Base-by-base conservation (phyloP, 768 basidiomycete species). In the Russula olivacea region DNA sequence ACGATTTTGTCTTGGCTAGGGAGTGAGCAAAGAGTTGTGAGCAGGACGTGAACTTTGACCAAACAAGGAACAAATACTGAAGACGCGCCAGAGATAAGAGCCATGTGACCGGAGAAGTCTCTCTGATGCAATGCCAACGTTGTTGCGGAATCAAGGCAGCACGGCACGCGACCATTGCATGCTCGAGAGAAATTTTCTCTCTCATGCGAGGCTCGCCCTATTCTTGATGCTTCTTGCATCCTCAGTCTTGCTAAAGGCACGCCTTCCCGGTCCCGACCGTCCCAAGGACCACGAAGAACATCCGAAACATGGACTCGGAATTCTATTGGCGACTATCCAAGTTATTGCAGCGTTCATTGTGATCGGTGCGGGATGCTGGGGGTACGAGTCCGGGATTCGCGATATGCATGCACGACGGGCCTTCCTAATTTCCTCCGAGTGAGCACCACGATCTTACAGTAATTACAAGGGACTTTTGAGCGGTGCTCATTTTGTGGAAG, bases 81-180 rank as follows among this genome's bases (percentile, higher is more conserved):
- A 28, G 48, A 60, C 63, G 63, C 59, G 63, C 2, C 17, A 0
- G 38, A 10, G 32, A 19, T 1, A 17, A 11, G 17, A 21, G 54
- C 59, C 62, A 63, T 54, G 62, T 63, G 62, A 58, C 52, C 14
- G 1, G 52, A 32, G 30, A 32, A 5, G 14, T 2, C 2, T 9
- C 12, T 36, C 17, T 40, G 49, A 34, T 9, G 28, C 28, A 19
- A 71, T 71, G 71, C 70, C 69, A 7, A 65, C 64, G 1, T 52
- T 55, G 41, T 53, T 69, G 7, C 58, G 69, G 32, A 72, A 70
- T 54, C 61, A 59, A 8, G 71, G 70, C 36, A 75, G 88, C 66
- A 76, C 77, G 7, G 86, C 86, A n/a, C 78, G 88, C 69, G 89
- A 91, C 71, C 88, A 83, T 64, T 86, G 82, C 72, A 88, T 90